These are phyloP conservation scores for Pichia eremophila DNA, from an alignment of 805 yeast genomes.

Conservation along the genomic window DNA sequence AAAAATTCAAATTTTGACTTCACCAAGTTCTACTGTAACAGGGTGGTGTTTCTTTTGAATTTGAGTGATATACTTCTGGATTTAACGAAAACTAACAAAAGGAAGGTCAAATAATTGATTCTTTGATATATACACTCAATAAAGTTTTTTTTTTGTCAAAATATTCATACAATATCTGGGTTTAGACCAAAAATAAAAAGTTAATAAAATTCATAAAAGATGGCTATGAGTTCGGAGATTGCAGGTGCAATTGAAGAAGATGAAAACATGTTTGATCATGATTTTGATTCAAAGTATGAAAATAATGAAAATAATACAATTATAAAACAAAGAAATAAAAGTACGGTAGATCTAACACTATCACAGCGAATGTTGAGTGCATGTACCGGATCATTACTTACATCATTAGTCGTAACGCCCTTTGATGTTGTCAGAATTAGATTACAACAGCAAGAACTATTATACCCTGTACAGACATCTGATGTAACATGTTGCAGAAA, in stretches of 20 bases:
- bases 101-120: too few species aligned
- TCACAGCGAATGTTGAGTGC: conserved; percentile 70
- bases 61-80: too few species aligned
- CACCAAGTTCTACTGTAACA: too few species aligned
- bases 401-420: conserved; percentile 70
- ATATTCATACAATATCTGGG: too few species aligned
- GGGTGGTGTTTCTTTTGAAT: too few species aligned
- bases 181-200: neutral
- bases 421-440: conserved; percentile 73
- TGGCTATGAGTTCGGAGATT: conserved; percentile 33
- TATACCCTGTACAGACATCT: conserved; percentile 27
- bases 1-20: too few species aligned
- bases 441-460: conserved; percentile 65
- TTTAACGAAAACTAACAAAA: too few species aligned
- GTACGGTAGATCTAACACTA: conserved; percentile 31
- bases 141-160: too few species aligned
- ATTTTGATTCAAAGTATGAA: neutral
- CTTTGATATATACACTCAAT: too few species aligned
- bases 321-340: neutral
- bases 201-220: conserved; percentile 4
- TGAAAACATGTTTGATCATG: conserved; percentile 11
- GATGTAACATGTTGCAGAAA: conserved; percentile 28
- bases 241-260: conserved; percentile 32
- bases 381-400: conserved; percentile 62
- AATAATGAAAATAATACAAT: neutral